Evolutionary conservation across 192 early-diverging fungal genomes (phyloP), one percentile per base, ranked within the genome.

Genomic region (Backusella circina): DNA sequence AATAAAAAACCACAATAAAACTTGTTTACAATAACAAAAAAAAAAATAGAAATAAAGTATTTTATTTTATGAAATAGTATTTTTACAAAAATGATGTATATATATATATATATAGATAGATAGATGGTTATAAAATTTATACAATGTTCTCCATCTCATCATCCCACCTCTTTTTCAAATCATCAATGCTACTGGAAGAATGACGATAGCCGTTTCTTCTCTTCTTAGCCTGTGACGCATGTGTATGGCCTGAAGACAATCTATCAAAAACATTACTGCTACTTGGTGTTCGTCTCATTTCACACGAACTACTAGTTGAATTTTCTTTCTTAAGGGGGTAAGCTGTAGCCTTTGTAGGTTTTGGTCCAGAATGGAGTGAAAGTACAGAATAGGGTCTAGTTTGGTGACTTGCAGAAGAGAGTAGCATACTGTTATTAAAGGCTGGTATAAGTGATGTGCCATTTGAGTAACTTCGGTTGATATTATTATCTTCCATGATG

Each of bases 241-340:
- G 76, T 0, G 76, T 78, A 21, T 78, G 76, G 1, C 71, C 76
- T 23, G 65, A 68, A 21, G 76, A 71, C 18, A 78, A 30, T 21
- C 76, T 64, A 5, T 78, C 76, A 57, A 78, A 78, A 0, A 78
- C 76, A 10, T 71, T 72, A 51, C 65, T 71, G 23, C 23, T 51
- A 16, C 65, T 33, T 61, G 54, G 26, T 61, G 26, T 61, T 7
- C 66, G 65, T 41, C 30, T 66, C n/a, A 74, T 32, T 37, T 78
- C 76, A 36, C 2, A 65, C 2, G 75, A 57, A 12, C 64, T 66
- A 66, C 23, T 67, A 3, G 50, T 32, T 23, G 65, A 65, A 36
- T 66, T n/a, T 8, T 73, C 65, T 16, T 30, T 70, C 28, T 65
- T 39, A 32, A 39, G 12, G 12, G 73, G 54, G 28, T 61, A 61